Base-by-base conservation (phyloP, 495 filamentous ascomycete genomes). In the Neohortaea acidophila region DNA sequence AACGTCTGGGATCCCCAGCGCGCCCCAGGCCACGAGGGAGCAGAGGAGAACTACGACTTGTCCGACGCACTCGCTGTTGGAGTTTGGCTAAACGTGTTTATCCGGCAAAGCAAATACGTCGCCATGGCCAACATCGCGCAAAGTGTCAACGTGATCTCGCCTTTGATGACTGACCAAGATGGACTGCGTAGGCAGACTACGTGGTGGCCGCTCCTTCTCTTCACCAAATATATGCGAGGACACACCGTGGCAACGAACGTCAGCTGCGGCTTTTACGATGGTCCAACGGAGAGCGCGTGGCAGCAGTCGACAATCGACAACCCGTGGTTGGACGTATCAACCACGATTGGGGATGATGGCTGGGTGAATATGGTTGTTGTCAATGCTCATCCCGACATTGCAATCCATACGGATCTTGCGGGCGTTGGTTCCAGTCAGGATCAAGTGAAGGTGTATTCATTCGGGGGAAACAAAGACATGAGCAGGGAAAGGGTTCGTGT, bases 81-180 rank as follows among this genome's bases (percentile, higher is more conserved):
- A 2, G 69, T 77, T 10, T 86, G 70, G 68, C 64, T 84, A 17
- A 85, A 84, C 50, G 79, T 78, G 9, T 84, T 86, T 44, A 63
- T 86, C n/a, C 70, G 81, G 12, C 78, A 86, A 63, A 72, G 72
- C 50, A 63, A 62, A 39, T 65, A 75, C 53, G 47, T 86, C 12
- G 77, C 78, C 36, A 87, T 85, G 81, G 77, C 80, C 9, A 84
- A 79, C 53, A 79, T 85, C 39, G 80, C 80, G 8, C 80, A 85
- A 60, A 73, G 60, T 39, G 76, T 85, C 24, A 84, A 84, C 52
- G 80, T 84, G 23, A 84, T 84, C 47, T 71, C 70, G 20, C 81
- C 77, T 1, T 63, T 85, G 14, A 79, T 83, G 75, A 84, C 81
- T 0, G 74, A 63, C 0, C 52, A 62, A 23, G 51, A 60, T 10